phyloP scores from a whole-genome alignment of 225 moss, liverwort and hornwort species.

The Pseudisothecium myosuroides region DNA sequence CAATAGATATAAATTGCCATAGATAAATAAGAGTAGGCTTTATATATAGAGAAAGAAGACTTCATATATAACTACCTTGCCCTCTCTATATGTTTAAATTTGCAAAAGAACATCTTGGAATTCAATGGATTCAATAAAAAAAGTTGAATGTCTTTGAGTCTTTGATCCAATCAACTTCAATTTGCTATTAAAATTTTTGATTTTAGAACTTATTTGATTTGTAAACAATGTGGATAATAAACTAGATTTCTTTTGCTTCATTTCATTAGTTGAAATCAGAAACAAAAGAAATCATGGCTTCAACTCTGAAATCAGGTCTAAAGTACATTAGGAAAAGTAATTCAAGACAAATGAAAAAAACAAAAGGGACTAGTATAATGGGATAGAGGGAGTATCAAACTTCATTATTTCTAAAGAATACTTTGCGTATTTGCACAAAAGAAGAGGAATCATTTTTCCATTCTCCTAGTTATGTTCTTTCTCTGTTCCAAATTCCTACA shows the following conservation, averaged over 20 bases:
- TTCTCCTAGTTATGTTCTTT: neutral
- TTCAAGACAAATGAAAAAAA: too few species aligned
- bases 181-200: too few species aligned
- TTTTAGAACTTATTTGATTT: too few species aligned
- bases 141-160: neutral
- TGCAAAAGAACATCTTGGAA: too few species aligned
- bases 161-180: neutral
- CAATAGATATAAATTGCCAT: neutral
- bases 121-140: neutral
- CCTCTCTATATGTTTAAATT: fast-evolving
- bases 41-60: neutral
- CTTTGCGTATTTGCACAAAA: neutral
- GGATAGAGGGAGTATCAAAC: too few species aligned
- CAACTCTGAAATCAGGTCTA: too few species aligned
- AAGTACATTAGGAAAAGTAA: too few species aligned
- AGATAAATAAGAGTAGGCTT: neutral
- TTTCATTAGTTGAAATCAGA: too few species aligned
- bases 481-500: neutral
- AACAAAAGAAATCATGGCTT: too few species aligned
- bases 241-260: too few species aligned
- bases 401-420: neutral
- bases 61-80: neutral
- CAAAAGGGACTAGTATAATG: too few species aligned
- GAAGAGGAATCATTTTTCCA: neutral
- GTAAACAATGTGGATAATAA: too few species aligned